Evolutionary conservation across 805 yeast genomes (phyloP).

Genomic region (Wickerhamiella lipophila): DNA sequence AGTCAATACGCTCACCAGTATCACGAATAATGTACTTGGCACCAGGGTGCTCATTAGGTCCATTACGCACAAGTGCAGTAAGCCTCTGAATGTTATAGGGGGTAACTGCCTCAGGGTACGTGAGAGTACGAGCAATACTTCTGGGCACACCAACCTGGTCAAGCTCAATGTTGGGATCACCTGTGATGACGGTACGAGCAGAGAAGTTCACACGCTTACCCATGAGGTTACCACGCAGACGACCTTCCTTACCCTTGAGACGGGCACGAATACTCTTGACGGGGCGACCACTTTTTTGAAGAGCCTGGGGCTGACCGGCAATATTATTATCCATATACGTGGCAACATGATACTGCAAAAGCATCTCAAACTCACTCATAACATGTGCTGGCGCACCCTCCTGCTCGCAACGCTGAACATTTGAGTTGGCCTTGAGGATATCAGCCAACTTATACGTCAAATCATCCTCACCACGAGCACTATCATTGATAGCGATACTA

Average conservation of each 20-base stretch:
- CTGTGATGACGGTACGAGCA: constrained; percentile 97
- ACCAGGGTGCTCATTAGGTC: constrained; percentile 99
- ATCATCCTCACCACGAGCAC: constrained; percentile 98
- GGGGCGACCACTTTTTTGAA: constrained; percentile 97
- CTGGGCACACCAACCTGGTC: constrained; percentile 99
- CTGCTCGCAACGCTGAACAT: constrained; percentile 93
- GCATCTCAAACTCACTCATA: constrained; percentile 87
- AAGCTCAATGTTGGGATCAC: constrained; percentile 94
- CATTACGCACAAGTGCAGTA: constrained; percentile 89
- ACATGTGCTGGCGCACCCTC: constrained; percentile 99
- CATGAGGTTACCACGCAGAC: constrained; percentile 96
- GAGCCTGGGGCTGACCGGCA: constrained; percentile 99
- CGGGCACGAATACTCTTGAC: constrained; percentile 98
- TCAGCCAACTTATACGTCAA: constrained; percentile 95
- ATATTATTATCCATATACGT: constrained; percentile 99
- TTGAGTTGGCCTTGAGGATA: constrained; percentile 88
- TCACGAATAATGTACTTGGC: constrained; percentile 97
- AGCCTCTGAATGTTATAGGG: constrained; percentile 91
- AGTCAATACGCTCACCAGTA: constrained; percentile 96
- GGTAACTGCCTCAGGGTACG: constrained; percentile 95
- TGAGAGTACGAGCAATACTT: constrained; percentile 86
- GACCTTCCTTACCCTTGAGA: constrained; percentile 98
- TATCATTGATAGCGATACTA: constrained; percentile 92
- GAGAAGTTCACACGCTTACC: constrained; percentile 99
- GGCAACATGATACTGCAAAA: constrained; percentile 94